These are phyloP conservation scores for Lactifluus pinguis DNA, from an alignment of 768 basidiomycete species.

Conservation along the genomic window DNA sequence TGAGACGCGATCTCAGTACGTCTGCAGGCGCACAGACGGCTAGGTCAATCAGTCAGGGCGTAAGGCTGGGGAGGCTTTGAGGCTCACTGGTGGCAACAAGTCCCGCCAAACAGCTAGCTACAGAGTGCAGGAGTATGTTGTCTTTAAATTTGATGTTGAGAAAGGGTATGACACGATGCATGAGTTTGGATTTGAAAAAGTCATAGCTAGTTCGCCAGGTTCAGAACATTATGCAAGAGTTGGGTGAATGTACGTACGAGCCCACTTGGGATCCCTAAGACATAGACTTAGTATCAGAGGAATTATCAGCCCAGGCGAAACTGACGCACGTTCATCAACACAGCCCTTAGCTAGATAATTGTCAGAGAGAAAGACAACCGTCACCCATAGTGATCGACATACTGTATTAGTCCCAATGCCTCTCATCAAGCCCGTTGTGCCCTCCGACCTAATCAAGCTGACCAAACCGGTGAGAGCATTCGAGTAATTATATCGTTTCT, in stretches of 20 bases:
- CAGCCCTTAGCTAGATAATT: constrained; percentile 41
- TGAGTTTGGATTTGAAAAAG: constrained; percentile 55
- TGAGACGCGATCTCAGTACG: constrained; percentile 66
- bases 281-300: background rate
- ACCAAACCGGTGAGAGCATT: constrained; percentile 73
- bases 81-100: constrained; percentile 68
- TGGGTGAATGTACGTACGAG: constrained; percentile 46
- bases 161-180: constrained; percentile 44
- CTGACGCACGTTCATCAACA: constrained; percentile 64
- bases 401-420: constrained; percentile 77
- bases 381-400: constrained; percentile 22
- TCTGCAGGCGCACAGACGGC: constrained; percentile 75
- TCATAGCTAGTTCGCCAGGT: constrained; percentile 47
- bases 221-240: background rate
- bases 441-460: constrained; percentile 58
- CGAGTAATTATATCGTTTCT: constrained; percentile 65
- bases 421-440: constrained; percentile 54
- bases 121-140: constrained; percentile 54
- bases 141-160: constrained; percentile 55
- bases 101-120: constrained; percentile 61
- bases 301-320: constrained; percentile 11
- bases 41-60: constrained; percentile 23
- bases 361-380: constrained; percentile 7
- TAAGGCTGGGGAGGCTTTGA: background rate
- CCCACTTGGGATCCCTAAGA: constrained; percentile 68